These are phyloP conservation scores for Microdochium bolleyi DNA, from an alignment of 2,329 filamentous ascomycete species.

Conservation along the genomic window DNA sequence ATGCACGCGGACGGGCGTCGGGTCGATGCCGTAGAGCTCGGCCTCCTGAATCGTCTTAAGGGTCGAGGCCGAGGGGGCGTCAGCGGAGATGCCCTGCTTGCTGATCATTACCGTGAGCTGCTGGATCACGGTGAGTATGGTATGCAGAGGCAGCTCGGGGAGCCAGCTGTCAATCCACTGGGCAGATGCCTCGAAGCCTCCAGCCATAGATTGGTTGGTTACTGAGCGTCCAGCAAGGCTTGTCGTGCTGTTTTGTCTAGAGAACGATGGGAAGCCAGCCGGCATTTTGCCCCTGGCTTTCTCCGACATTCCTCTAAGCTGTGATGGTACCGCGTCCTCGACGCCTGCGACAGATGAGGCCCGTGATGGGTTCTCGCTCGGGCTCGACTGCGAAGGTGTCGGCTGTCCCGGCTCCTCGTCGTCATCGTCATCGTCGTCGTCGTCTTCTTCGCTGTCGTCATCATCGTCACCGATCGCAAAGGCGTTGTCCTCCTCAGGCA, in stretches of 20 bases:
- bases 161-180: constrained; percentile 92
- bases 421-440: constrained; percentile 39
- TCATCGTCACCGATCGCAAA: constrained; percentile 90
- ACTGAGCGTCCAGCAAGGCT: constrained; percentile 64
- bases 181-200: constrained; percentile 68
- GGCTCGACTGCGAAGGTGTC: constrained; percentile 54
- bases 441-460: constrained; percentile 53
- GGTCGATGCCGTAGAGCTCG: constrained; percentile 64
- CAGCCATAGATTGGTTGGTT: constrained; percentile 44
- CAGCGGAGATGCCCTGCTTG: constrained; percentile 34
- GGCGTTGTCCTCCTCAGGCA: constrained; percentile 69
- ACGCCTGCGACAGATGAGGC: constrained; percentile 60
- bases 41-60: constrained; percentile 51
- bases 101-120: constrained; percentile 53
- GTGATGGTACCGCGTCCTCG: constrained; percentile 74
- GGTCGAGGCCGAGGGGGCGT: constrained; percentile 33
- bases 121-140: constrained; percentile 69
- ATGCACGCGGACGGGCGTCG: constrained; percentile 68
- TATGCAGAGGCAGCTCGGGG: constrained; percentile 83
- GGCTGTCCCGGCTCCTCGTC: constrained; percentile 39
- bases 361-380: constrained; percentile 53
- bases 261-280: constrained; percentile 72
- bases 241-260: constrained; percentile 80
- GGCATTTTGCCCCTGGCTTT: constrained; percentile 96
- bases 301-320: constrained; percentile 89